Evolutionary conservation across 176 grass and related monocot genomes (phyloP), one percentile per base, ranked within the genome.

Genomic region (Dendrocalamus sinicus): DNA sequence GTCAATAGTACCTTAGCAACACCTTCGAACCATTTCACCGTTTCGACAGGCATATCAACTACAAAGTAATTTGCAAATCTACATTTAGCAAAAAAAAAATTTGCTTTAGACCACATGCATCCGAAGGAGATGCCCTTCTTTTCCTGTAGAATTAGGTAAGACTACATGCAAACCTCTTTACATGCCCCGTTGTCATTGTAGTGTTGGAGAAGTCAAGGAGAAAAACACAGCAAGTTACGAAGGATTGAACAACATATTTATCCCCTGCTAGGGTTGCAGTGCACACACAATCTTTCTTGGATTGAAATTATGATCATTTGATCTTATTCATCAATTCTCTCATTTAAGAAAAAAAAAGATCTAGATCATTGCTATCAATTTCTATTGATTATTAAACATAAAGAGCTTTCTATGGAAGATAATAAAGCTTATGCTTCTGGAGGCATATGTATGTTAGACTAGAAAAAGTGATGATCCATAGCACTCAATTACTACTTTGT

Each of bases 61-160:
- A 65, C 69, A 84, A 87, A 91, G 76, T 53, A 76, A 76, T 81
- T 70, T 84, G 70, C 76, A 88, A 80, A 84, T 85, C 70, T 37
- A 70, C 62, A 91, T 91, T 87, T 75, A 65, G 70, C 45, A 84
- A 69, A 76, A 85, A 76, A 85, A 45, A 84, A 65, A 32, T 23
- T 84, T 80, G 76, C 89, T 91, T 88, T 88, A 84, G 43, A 88
- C 54, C 85, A 88, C 89, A 84, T 91, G 89, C 81, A 88, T 80
- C 76, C 75, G 81, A 88, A 88, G 65, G 80, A 9, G 70, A 65
- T 81, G 89, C 32, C 24, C 57, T 6, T 57, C 76, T 88, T 87
- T 76, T 70, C 86, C 45, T 81, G 81, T 91, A 81, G 63, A 88
- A 81, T 81, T 84, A 26, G 70, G 70, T 71, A 70, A 65, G 78